Percentiles rank a stretch among this genome's conserved stretches.
These are phyloP conservation scores for Rhynchospora breviuscula DNA, from an alignment of 176 grass and related monocot genomes.

Conservation along the genomic window DNA sequence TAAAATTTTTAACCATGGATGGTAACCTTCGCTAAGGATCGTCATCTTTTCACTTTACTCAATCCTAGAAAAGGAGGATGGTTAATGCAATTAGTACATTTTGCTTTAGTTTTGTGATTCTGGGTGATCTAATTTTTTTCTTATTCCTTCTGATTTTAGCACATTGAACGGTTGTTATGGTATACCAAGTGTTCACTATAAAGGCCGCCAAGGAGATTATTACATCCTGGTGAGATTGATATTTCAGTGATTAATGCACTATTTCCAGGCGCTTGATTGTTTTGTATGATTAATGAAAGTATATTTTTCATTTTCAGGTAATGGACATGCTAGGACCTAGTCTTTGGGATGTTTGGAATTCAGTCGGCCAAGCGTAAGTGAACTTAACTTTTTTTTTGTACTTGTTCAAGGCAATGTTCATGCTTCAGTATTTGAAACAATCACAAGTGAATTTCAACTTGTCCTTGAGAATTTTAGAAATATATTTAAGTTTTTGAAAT, in stretches of 20 bases:
- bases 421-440: background rate
- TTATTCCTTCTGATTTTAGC: slow-evolving; percentile 43
- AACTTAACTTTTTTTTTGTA: slow-evolving; percentile 20
- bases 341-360: slow-evolving; percentile 99
- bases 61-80: background rate
- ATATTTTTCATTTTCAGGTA: slow-evolving; percentile 49
- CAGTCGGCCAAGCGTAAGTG: slow-evolving; percentile 82
- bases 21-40: background rate
- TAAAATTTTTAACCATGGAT: background rate
- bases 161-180: slow-evolving; percentile 89
- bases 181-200: slow-evolving; percentile 88
- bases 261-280: background rate
- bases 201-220: slow-evolving; percentile 92
- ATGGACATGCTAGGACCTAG: slow-evolving; percentile 98
- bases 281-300: background rate
- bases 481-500: background rate
- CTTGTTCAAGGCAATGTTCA: background rate
- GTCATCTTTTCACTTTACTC: background rate
- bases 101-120: background rate
- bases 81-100: background rate
- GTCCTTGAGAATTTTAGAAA: background rate
- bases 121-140: background rate
- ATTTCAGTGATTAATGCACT: slow-evolving; percentile 22
- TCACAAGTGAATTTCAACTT: background rate
- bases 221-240: slow-evolving; percentile 72